Evolutionary conservation across 345 rosid species (phyloP).

Genomic region (Eucalyptus sp.): DNA sequence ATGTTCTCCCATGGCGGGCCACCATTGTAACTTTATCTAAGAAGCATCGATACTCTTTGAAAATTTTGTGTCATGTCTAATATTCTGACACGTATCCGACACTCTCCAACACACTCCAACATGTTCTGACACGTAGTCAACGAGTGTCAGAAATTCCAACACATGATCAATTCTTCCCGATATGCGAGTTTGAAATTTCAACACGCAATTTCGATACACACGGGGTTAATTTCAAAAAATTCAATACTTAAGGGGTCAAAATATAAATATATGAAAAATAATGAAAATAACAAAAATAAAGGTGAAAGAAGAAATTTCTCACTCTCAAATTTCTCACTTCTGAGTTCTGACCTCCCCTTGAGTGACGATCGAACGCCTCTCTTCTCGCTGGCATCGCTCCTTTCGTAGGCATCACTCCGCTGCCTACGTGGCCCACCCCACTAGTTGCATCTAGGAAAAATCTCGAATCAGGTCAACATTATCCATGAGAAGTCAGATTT

Average conservation of each 20-base stretch:
- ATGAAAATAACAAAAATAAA: no score
- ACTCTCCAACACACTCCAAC: accelerated
- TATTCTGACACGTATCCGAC: accelerated
- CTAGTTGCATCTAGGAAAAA: no score
- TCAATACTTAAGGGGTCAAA: no score
- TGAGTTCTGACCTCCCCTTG: no score
- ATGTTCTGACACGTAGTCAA: accelerated
- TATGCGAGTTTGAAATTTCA: accelerated
- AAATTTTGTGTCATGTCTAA: no score
- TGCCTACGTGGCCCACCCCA: accelerated
- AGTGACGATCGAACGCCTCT: accelerated
- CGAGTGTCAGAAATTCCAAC: no score
- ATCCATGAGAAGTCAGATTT: no score
- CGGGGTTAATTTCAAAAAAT: accelerated
- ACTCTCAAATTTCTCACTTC: no score
- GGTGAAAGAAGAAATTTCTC: no score
- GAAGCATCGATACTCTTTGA: accelerated
- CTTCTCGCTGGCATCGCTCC: no score
- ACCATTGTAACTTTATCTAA: not conserved
- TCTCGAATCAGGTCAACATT: accelerated
- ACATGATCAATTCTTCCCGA: accelerated
- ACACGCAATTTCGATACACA: accelerated
- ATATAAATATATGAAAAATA: no score
- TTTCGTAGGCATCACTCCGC: accelerated
- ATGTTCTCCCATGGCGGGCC: not conserved